phyloP scores from a whole-genome alignment of 1,284 basidiomycete species.

The Neonothopanus nambi region DNA sequence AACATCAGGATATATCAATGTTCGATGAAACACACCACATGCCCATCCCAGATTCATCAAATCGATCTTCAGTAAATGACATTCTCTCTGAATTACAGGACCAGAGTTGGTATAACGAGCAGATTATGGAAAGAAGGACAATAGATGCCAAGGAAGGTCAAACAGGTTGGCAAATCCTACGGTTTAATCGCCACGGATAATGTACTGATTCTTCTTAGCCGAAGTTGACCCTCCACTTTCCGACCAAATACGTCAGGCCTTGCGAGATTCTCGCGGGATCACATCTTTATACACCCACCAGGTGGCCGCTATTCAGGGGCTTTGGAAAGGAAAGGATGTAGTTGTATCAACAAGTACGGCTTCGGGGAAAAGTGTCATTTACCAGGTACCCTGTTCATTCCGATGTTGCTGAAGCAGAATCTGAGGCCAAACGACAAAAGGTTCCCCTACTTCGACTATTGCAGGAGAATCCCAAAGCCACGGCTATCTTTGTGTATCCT shows the following conservation, averaged over 20 bases:
- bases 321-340: constrained; percentile 67
- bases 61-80: constrained; percentile 57
- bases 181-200: background rate
- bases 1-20: constrained; percentile 15
- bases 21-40: constrained; percentile 18
- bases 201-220: constrained; percentile 34
- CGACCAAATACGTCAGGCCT: constrained; percentile 54
- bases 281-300: constrained; percentile 78
- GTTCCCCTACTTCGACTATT: constrained; percentile 74
- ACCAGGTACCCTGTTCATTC: constrained; percentile 52
- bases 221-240: constrained; percentile 60
- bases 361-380: constrained; percentile 91
- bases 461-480: constrained; percentile 61
- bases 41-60: constrained; percentile 46
- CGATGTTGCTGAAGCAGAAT: background rate
- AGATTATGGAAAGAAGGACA: constrained; percentile 61
- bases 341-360: constrained; percentile 92
- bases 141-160: constrained; percentile 53
- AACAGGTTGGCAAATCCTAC: constrained; percentile 41
- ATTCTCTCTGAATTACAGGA: constrained; percentile 59
- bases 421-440: constrained; percentile 38
- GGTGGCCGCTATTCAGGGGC: constrained; percentile 71
- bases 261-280: constrained; percentile 67
- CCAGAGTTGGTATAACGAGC: constrained; percentile 66
- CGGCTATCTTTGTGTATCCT: constrained; percentile 87